Evolutionary conservation across 345 rosid species (phyloP), one percentile per base, ranked within the genome.

Genomic region (Salix purpurea): DNA sequence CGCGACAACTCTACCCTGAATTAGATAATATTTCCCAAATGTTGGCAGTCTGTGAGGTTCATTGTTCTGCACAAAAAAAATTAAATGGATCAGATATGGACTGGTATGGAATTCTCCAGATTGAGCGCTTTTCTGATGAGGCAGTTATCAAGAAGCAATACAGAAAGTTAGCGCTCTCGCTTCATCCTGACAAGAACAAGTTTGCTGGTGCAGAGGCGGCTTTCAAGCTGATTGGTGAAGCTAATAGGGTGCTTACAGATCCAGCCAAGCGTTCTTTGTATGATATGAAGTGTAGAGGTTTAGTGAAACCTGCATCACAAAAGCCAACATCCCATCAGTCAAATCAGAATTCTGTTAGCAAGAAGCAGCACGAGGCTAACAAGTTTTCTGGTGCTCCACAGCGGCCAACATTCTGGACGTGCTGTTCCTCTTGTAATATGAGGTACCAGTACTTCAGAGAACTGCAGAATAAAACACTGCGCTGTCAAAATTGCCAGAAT

Each of bases 141-240:
- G 77, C 69, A 42, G 83, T 85, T 15, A 86, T 95, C 84, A 91
- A 85, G 91, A 91, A 90, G 87, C 99, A 95, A 65, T 91, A 86
- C 80, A 90, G 86, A 84, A 95, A 91, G 88, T 89, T 91, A 32
- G 94, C 94, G 0, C 84, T 95, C 78, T 83, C 85, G 52, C 94
- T 95, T 74, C 99, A 95, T 88, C 99, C 99, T 0, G 98, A 95
- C 71, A 95, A 91, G 82, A 95, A 95, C 78, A 89, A 91, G 78
- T 90, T 90, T 72, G 21, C 90, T 32, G 99, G 99, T 50, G 93
- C 97, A 1, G 99, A 95, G 82, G 84, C 97, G 74, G 99, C 99
- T 82, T 95, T 95, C 76, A 91, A 93, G 86, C 73, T 95, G 80
- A 85, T 95, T 84, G 89, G 88, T 73, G 97, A 95, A 87, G 98